Conservation (phyloP, 73 alveolate genomes). For the Paramecium sexaurelia region DNA sequence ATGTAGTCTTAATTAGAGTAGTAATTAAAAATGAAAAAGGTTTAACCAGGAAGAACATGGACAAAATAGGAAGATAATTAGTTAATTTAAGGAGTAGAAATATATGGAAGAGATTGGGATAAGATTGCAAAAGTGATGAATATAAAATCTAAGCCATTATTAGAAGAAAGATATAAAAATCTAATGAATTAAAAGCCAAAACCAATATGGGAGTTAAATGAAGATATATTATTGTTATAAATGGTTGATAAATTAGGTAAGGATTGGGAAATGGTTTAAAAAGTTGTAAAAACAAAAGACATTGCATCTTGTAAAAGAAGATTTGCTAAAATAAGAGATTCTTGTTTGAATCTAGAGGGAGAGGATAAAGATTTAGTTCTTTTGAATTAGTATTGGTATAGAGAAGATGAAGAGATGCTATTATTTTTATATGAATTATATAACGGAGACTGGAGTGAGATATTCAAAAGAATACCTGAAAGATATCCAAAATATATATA, state of each 20-base stretch:
- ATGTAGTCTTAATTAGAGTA: neutral
- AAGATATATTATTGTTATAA: constrained; percentile 12
- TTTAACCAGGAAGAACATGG: neutral
- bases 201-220: constrained; percentile 1
- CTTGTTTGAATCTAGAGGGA: neutral
- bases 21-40: neutral
- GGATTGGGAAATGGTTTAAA: constrained; percentile 28
- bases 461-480: neutral
- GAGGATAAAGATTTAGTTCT: constrained; percentile 13
- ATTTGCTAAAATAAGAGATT: constrained; percentile 1
- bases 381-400: neutral
- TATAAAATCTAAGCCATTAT: neutral
- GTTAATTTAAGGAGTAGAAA: neutral
- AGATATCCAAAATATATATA: neutral
- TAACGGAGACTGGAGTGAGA: constrained; percentile 36
- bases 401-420: neutral
- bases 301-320: neutral
- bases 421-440: neutral
- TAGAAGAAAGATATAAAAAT: neutral
- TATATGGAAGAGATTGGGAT: constrained; percentile 17
- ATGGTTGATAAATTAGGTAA: constrained; percentile 29
- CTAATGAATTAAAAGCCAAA: neutral
- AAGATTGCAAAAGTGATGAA: neutral
- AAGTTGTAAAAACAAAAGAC: neutral
- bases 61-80: constrained; percentile 6